Conservation (phyloP, 495 filamentous ascomycete genomes). For the Symbiotaphrina buchneri region DNA sequence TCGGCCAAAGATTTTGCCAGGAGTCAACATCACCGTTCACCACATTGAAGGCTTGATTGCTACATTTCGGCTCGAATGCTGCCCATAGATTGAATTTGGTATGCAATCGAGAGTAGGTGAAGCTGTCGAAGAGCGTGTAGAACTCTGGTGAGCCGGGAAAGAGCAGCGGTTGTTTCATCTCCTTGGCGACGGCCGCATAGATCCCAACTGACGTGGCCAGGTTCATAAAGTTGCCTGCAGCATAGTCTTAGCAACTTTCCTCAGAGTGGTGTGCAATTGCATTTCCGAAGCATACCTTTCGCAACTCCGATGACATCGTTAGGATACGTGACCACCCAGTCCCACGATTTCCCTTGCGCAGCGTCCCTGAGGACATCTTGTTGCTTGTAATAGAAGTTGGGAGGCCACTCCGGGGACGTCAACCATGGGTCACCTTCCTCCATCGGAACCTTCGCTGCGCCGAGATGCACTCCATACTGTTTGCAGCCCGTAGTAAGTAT, state of each 20-base stretch:
- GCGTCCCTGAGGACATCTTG: constrained; percentile 7
- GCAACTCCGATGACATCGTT: constrained; percentile 27
- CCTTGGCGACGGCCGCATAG: constrained; percentile 24
- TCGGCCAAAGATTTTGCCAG: constrained; percentile 33
- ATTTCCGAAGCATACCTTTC: constrained; percentile 9
- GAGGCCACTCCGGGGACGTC: constrained; percentile 7
- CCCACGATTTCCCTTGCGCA: constrained; percentile 5
- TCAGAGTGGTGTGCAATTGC: neutral
- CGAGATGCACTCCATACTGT: constrained; percentile 33
- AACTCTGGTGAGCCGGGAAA: constrained; percentile 24
- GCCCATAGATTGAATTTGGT: constrained; percentile 30
- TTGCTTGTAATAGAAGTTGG: constrained; percentile 12
- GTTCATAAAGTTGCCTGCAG: constrained; percentile 31
- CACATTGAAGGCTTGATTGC: constrained; percentile 31
- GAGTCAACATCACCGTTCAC: constrained; percentile 28
- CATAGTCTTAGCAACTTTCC: constrained; percentile 4
- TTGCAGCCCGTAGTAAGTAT: constrained; percentile 29
- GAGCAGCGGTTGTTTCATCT: constrained; percentile 19
- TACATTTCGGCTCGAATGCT: constrained; percentile 15
- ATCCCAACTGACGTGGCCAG: constrained; percentile 22
- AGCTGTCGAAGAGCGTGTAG: constrained; percentile 26
- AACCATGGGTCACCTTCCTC: constrained; percentile 21
- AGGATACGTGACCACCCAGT: constrained; percentile 26
- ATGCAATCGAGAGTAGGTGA: constrained; percentile 25
- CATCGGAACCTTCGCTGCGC: constrained; percentile 21